These are phyloP conservation scores for Boletus tylopilopsis DNA, from an alignment of 768 basidiomycete species.

Conservation along the genomic window DNA sequence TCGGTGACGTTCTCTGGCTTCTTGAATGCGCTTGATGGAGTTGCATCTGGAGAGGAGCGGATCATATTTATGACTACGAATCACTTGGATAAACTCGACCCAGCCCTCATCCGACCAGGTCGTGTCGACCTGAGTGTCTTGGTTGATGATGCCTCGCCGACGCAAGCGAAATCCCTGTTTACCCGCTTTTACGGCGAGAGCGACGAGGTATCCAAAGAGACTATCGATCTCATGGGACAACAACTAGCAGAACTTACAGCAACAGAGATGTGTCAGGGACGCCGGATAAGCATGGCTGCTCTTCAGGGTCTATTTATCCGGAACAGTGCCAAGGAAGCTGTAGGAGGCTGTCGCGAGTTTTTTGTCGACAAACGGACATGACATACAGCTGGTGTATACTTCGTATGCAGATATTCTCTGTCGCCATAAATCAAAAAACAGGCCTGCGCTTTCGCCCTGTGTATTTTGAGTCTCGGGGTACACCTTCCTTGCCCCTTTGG, in stretches of 20 bases:
- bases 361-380: constrained; percentile 31
- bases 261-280: constrained; percentile 47
- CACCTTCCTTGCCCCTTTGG: constrained; percentile 78
- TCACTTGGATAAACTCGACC: constrained; percentile 83
- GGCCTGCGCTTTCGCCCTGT: constrained; percentile 87
- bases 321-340: constrained; percentile 52
- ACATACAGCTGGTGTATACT: constrained; percentile 14
- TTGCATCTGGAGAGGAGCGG: constrained; percentile 96
- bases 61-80: constrained; percentile 99
- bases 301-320: constrained; percentile 95
- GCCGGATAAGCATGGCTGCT: constrained; percentile 89
- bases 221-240: constrained; percentile 44
- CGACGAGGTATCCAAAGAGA: constrained; percentile 32
- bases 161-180: constrained; percentile 77
- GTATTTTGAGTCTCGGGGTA: constrained; percentile 83
- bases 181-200: constrained; percentile 74
- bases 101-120: constrained; percentile 93
- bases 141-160: constrained; percentile 82
- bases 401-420: constrained; percentile 2
- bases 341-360: constrained; percentile 46
- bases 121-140: constrained; percentile 84
- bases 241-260: constrained; percentile 53
- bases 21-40: constrained; percentile 94
- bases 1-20: constrained; percentile 97
- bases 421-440: constrained; percentile 52